Conservation (phyloP, 257 asterid genomes). For the Ocimum tenuiflorum region DNA sequence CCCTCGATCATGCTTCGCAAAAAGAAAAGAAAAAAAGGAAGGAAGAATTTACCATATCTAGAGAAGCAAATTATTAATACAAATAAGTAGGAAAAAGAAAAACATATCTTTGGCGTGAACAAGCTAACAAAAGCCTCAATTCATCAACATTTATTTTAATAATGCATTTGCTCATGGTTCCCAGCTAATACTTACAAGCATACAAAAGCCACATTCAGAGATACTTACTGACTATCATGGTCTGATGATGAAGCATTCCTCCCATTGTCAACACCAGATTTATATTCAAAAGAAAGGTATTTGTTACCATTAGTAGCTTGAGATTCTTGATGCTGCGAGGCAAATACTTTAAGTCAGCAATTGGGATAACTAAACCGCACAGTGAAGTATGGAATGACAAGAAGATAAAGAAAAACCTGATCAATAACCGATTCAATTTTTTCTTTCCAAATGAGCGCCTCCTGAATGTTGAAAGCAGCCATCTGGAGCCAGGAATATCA, state of each 20-base stretch:
- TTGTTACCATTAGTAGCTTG: constrained; percentile 72
- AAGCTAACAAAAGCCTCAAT: constrained; percentile 3
- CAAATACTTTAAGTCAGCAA: constrained; percentile 23
- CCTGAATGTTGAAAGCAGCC: constrained; percentile 99
- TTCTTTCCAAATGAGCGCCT: constrained; percentile 95
- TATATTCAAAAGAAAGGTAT: constrained; percentile 72
- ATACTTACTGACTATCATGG: constrained; percentile 92
- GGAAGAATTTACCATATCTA: background rate
- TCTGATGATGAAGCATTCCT: constrained; percentile 80
- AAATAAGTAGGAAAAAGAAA: background rate
- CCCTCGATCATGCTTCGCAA: background rate
- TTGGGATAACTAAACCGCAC: constrained; percentile 20
- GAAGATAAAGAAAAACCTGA: constrained; percentile 48
- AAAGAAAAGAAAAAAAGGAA: background rate
- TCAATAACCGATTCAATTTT: constrained; percentile 91
- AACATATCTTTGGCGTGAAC: background rate
- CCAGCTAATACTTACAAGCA: background rate
- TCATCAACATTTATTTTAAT: background rate
- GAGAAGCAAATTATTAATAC: background rate
- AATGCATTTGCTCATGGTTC: constrained; percentile 4
- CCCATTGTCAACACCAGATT: constrained; percentile 77
- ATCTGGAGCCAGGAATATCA: constrained; percentile 49
- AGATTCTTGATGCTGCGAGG: constrained; percentile 87
- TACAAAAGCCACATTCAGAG: background rate
- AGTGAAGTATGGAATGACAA: constrained; percentile 6